A percentile compares a stretch with the other conserved stretches of the same genome.
phyloP scores from a whole-genome alignment of 257 asterid species.

The Euphrasia confusa region DNA sequence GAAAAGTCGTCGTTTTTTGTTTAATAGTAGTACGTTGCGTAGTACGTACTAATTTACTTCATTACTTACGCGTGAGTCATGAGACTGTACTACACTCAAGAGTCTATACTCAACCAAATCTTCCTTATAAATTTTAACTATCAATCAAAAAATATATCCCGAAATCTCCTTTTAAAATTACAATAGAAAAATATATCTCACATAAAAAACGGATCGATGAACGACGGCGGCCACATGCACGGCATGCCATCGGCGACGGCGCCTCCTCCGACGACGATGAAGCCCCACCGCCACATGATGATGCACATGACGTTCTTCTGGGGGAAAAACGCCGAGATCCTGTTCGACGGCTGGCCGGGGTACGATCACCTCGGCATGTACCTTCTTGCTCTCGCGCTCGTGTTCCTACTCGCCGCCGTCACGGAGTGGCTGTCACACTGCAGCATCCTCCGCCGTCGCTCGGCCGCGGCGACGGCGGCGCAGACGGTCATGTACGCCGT shows the following conservation, averaged over 20 bases:
- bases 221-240: conserved; percentile 37
- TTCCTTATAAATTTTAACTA: too few species aligned
- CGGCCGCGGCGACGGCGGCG: conserved; percentile 31
- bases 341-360: conserved; percentile 78
- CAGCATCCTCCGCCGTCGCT: conserved; percentile 24
- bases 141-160: too few species aligned
- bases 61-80: too few species aligned
- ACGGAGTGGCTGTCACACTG: conserved; percentile 67
- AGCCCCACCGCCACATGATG: conserved; percentile 47
- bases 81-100: too few species aligned
- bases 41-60: too few species aligned
- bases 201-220: conserved; percentile 23
- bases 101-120: too few species aligned
- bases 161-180: too few species aligned
- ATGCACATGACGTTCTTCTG: conserved; percentile 97
- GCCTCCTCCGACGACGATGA: conserved; percentile 23
- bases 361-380: conserved; percentile 55
- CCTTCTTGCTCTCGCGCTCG: conserved; percentile 37
- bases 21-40: too few species aligned
- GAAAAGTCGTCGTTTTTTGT: too few species aligned
- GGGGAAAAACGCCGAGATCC: conserved; percentile 74
- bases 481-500: conserved; percentile 46
- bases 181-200: too few species aligned
- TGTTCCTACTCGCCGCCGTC: conserved; percentile 39
- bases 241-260: conserved; percentile 27